Percentiles rank a stretch among this genome's conserved stretches.
Evolutionary conservation across 768 basidiomycete genomes (phyloP).

Genomic region (Guyanaporus albipodus): DNA sequence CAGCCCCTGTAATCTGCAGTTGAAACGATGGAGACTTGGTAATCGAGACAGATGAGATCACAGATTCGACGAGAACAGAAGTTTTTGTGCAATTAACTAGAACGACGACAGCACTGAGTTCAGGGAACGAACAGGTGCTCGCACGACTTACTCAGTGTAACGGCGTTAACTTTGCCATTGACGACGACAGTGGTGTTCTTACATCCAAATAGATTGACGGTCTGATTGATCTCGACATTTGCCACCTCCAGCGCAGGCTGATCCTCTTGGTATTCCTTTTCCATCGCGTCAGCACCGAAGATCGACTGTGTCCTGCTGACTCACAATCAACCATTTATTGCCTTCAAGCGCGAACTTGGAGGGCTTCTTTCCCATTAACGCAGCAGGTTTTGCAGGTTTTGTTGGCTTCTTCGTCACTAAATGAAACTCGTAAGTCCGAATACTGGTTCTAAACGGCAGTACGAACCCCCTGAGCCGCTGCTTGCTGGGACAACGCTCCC

Average conservation of each 20-base stretch:
- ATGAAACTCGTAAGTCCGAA: not conserved
- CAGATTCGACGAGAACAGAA: slow-evolving; percentile 83
- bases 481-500: slow-evolving; percentile 45
- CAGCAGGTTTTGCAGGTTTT: slow-evolving; percentile 81
- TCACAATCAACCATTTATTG: slow-evolving; percentile 89
- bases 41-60: slow-evolving; percentile 86
- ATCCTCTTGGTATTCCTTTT: slow-evolving; percentile 89
- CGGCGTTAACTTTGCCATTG: slow-evolving; percentile 93
- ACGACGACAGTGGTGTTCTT: slow-evolving; percentile 80
- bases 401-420: slow-evolving; percentile 58
- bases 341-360: slow-evolving; percentile 86
- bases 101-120: slow-evolving; percentile 2
- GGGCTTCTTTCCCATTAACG: slow-evolving; percentile 87
- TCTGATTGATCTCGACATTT: slow-evolving; percentile 73
- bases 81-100: slow-evolving; percentile 87
- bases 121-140: not conserved
- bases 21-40: slow-evolving; percentile 93
- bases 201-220: slow-evolving; percentile 86
- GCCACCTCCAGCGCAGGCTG: slow-evolving; percentile 69
- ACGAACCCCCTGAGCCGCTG: slow-evolving; percentile 33
- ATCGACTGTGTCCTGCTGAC: slow-evolving; percentile 20
- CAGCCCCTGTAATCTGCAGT: slow-evolving; percentile 84
- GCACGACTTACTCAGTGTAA: slow-evolving; percentile 66
- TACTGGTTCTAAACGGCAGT: slow-evolving; percentile 11
- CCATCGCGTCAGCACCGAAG: slow-evolving; percentile 2